Percentiles rank a stretch among this genome's conserved stretches.
Conservation (phyloP, 805 yeast genomes). For the Candida ficus region DNA sequence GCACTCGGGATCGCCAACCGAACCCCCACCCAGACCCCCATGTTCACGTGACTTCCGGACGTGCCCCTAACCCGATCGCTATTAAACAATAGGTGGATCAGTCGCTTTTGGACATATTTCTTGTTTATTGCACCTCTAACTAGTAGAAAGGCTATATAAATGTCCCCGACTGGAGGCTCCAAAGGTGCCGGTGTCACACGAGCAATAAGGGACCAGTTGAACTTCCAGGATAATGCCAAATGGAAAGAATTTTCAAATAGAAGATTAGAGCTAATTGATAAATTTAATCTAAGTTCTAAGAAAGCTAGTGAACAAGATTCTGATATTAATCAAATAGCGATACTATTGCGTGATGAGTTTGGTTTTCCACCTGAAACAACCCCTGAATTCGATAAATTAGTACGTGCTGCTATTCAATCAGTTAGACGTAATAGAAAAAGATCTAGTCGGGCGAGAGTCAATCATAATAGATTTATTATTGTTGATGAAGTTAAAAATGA, state of each 20-base stretch:
- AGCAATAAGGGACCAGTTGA: conserved; percentile 44
- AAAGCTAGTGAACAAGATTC: conserved; percentile 94
- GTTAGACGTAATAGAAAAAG: conserved; percentile 84
- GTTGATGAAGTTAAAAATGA: conserved; percentile 11
- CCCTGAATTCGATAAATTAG: conserved; percentile 81
- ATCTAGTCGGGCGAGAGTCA: conserved; percentile 28
- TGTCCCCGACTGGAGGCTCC: background rate
- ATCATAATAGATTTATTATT: conserved; percentile 18
- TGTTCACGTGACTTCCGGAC: too few relatives aligned
- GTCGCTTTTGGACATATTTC: background rate
- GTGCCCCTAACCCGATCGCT: too few relatives aligned
- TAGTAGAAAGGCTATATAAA: background rate
- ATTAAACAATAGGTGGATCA: too few relatives aligned
- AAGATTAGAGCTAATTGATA: conserved; percentile 82
- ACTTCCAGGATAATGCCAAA: conserved; percentile 71
- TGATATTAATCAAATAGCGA: conserved; percentile 74
- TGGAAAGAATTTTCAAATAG: conserved; percentile 94
- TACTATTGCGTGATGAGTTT: conserved; percentile 71
- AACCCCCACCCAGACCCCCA: too few relatives aligned
- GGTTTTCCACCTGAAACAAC: conserved; percentile 54
- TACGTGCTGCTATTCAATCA: conserved; percentile 89
- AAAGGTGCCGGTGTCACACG: conserved; percentile 35
- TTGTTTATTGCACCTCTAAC: background rate
- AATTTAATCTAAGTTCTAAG: conserved; percentile 49
- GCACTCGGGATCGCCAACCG: too few relatives aligned